Evolutionary conservation across 345 rosid species (phyloP).

Genomic region (Euphorbia peplus): DNA sequence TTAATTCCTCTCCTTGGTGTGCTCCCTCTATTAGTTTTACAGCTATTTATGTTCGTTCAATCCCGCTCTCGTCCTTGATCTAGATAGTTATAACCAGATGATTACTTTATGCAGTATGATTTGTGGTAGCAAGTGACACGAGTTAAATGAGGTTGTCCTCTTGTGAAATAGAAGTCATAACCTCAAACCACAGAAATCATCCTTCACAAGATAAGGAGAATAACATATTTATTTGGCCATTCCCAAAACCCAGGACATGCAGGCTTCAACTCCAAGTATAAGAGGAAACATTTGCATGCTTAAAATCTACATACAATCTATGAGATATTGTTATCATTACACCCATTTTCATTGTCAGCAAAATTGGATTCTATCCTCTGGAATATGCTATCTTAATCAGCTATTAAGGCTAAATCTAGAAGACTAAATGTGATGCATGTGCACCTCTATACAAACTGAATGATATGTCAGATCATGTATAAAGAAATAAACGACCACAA

Average conservation of each 20-base stretch:
- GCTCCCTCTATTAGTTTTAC: not conserved
- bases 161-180: not conserved
- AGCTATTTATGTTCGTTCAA: not conserved
- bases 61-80: not conserved
- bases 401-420: not conserved
- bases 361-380: not conserved
- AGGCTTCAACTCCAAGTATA: not conserved
- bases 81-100: not conserved
- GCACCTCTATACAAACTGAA: not conserved
- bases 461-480: not conserved
- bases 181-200: not conserved
- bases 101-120: not conserved
- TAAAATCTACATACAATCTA: not conserved
- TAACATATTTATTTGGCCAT: not conserved
- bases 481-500: not conserved
- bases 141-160: not conserved
- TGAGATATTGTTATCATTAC: not conserved
- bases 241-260: not conserved
- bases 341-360: not conserved
- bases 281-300: not conserved
- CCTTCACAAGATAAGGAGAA: not conserved
- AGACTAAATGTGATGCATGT: not conserved
- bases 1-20: not conserved
- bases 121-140: not conserved
- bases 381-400: not conserved